Percentiles rank a stretch among this genome's conserved stretches.
Conservation (phyloP, 192 early-diverging fungal genomes). For the Entomortierella chlamydospora region DNA sequence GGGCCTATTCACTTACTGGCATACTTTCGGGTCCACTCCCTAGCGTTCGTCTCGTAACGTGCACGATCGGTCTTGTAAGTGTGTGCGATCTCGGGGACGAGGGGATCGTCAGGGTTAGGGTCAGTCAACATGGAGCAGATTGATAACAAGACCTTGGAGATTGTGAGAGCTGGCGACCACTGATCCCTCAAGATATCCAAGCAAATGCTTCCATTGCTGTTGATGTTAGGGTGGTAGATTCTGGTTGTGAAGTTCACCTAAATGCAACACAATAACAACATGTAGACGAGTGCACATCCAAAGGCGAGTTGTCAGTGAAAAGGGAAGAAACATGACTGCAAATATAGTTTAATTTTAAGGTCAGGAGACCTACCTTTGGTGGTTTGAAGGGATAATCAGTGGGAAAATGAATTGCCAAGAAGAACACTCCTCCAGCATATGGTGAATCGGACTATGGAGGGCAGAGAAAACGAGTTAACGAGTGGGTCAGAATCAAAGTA, state of each 20-base stretch:
- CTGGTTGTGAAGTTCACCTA: constrained; percentile 94
- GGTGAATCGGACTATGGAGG: constrained; percentile 83
- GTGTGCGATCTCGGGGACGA: constrained; percentile 98
- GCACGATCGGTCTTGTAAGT: constrained; percentile 95
- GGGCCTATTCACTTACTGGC: constrained; percentile 71
- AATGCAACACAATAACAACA: not conserved
- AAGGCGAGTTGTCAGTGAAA: not conserved
- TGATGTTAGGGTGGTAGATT: constrained; percentile 99
- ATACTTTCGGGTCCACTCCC: constrained; percentile 96
- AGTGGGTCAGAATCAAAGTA: not conserved
- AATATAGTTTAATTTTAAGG: not conserved
- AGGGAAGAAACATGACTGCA: not conserved
- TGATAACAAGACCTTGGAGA: constrained; percentile 98
- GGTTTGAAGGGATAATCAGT: constrained; percentile 99
- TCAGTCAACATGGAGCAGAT: constrained; percentile 99
- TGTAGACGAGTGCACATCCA: not conserved
- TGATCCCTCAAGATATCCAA: constrained; percentile 98
- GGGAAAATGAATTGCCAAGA: constrained; percentile 97
- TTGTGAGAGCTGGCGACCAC: constrained; percentile 98
- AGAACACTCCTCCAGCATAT: constrained; percentile 95
- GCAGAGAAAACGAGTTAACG: constrained; percentile 1
- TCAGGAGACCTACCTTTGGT: constrained; percentile 77
- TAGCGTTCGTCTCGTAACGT: constrained; percentile 89
- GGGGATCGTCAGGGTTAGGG: constrained; percentile 97
- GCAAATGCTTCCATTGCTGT: constrained; percentile 97